These are phyloP conservation scores for Talaromyces verruculosus DNA, from an alignment of 2,329 filamentous ascomycete genomes.

Conservation along the genomic window DNA sequence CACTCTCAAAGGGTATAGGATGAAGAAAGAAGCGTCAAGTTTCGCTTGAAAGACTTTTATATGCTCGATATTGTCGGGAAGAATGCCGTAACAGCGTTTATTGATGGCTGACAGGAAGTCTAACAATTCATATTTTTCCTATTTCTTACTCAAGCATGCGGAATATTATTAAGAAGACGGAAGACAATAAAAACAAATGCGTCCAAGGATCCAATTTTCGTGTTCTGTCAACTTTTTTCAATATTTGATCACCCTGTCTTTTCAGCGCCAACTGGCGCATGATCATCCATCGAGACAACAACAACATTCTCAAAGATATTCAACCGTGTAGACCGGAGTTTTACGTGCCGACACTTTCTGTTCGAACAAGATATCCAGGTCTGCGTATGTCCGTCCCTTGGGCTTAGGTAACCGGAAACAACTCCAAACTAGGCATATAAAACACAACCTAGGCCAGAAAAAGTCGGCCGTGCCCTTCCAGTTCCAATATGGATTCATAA, in stretches of 20 bases:
- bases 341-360: neutral
- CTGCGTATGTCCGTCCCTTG: neutral
- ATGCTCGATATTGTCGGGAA: neutral
- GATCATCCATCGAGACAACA: neutral
- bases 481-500: neutral
- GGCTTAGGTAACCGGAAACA: neutral
- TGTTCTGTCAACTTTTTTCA: neutral
- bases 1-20: too few relatives aligned
- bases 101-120: neutral
- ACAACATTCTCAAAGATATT: neutral
- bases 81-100: neutral
- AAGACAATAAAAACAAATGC: neutral
- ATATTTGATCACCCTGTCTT: neutral
- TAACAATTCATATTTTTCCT: neutral
- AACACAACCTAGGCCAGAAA: neutral
- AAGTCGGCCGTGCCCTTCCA: neutral
- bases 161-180: neutral
- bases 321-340: neutral
- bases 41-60: neutral
- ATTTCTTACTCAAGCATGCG: neutral
- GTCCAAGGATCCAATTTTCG: neutral
- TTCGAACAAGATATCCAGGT: neutral
- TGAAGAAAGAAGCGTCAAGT: neutral
- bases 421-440: neutral
- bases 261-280: neutral